Percentiles rank a stretch among this genome's conserved stretches.
Evolutionary conservation across 192 early-diverging fungal species (phyloP).

Genomic region (Mortierella antarctica): DNA sequence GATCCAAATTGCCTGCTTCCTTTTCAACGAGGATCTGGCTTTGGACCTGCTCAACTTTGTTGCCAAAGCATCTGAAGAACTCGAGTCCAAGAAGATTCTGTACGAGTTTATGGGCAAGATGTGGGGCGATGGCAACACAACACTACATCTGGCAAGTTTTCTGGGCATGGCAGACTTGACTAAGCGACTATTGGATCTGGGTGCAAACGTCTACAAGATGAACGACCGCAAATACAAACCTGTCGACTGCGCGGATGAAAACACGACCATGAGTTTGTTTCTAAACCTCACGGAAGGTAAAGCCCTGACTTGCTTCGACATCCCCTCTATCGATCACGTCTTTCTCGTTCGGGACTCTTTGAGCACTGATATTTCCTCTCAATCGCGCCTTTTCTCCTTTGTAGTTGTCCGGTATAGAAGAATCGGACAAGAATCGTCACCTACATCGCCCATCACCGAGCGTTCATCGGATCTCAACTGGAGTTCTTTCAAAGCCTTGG

Average conservation of each 20-base stretch:
- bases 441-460: constrained; percentile 25
- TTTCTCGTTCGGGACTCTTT: neutral
- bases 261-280: constrained; percentile 57
- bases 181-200: constrained; percentile 63
- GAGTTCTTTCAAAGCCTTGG: constrained; percentile 35
- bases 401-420: constrained; percentile 35
- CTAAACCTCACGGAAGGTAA: constrained; percentile 44
- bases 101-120: constrained; percentile 76
- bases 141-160: constrained; percentile 72
- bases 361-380: neutral
- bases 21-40: constrained; percentile 73
- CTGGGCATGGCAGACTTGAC: constrained; percentile 73
- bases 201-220: constrained; percentile 63
- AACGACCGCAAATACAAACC: constrained; percentile 69
- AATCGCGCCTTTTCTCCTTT: neutral
- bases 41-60: constrained; percentile 73
- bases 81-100: constrained; percentile 70
- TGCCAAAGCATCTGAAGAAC: constrained; percentile 61
- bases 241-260: constrained; percentile 75
- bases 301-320: neutral
- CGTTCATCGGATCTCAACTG: constrained; percentile 18
- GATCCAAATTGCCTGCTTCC: constrained; percentile 73
- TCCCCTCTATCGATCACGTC: too few species aligned
- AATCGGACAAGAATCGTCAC: constrained; percentile 26
- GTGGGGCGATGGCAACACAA: constrained; percentile 76